Evolutionary conservation across 768 basidiomycete genomes (phyloP), one percentile per base, ranked within the genome.

Genomic region (Termitomyces sp.): DNA sequence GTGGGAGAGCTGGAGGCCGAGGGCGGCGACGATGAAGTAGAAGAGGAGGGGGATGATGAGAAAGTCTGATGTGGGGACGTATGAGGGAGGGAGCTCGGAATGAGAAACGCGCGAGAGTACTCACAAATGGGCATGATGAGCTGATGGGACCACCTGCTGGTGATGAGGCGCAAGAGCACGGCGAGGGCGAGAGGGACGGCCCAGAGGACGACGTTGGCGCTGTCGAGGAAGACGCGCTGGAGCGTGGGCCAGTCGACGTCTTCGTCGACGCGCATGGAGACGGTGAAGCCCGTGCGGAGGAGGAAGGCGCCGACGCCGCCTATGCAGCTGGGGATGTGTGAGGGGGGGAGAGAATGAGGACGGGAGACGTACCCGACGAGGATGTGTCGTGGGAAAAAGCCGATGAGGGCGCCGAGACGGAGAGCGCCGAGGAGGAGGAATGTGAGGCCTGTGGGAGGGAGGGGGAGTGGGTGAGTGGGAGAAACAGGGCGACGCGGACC

Each of bases 301-400:
- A 99, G 76, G 71, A 98, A 99, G 9, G 87, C 83, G 15, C 96
- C 96, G 33, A 98, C 92, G n/a, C 96, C 95, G 10, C 95, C 95
- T 41, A 98, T 98, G 64, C 89, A 89, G 14, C 85, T 85, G 23
- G 9, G 5, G 4, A 3, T 12, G n/a, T 3, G 14, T 15, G 26
- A 12, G 23, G 10, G 2, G 44, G 14, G 8, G 10, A 0, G 17
- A 26, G 19, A 1, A 11, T 3, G 33, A 9, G 33, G 1, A 14
- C 12, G 3, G 35, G 26, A 8, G 3, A 48, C 54, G 35, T 7
- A 90, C 82, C 95, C 95, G n/a, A 99, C 91, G 30, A 98, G 81
- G 66, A 98, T 97, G 66, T 97, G 94, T 14, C 96, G 79, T 17
- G 96, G 96, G 73, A 98, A 98, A 73, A 98, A 98, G 1, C 94